Base-by-base conservation (phyloP, 225 moss, liverwort and hornwort species). In the Asterella californica region DNA sequence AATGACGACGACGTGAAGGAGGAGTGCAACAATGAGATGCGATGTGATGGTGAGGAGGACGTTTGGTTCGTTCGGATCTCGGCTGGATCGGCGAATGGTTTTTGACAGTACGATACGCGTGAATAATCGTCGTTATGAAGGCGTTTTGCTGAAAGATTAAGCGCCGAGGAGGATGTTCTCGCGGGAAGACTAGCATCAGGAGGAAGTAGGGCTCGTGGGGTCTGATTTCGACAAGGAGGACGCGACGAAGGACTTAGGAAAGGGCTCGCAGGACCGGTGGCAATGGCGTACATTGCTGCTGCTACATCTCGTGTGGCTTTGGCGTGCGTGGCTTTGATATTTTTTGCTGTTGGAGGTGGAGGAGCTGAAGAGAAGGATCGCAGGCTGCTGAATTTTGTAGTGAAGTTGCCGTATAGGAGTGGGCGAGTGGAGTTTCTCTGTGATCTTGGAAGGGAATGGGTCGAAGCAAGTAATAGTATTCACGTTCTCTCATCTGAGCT, bases 401-500 rank as follows among this genome's bases (percentile, higher is more conserved):
- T 76, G 59, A 76, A 59, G 22, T 76, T 76, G 36, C 38, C 37
- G 24, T 37, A 27, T 25, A 42, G 10, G 15, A 24, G 36, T 38
- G 61, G 38, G 25, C 24, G 33, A 61, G 76, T 52, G 42, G 76
- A 76, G 34, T 76, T 76, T 42, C 12, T 76, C 10, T 76, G 76
- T 32, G 76, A 76, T 5, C 4, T 76, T 24, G 42, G 61, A 18
- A 57, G 37, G 42, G 61, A 59, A 61, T 21, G 24, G 54, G 10
- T 76, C 0, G 59, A n/a, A 74, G 30, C 52, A 30, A 47, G 52
- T n/a, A 74, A 74, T 32, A 53, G 27, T 30, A 32, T 74, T 52
- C 15, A 37, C 22, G 19, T 33, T 24, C 59, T 60, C 24, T 42
- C 59, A 37, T 60, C 59, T 76, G 76, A 76, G 76, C 76, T 76